A percentile compares a stretch with the other conserved stretches of the same genome.
Conservation (phyloP, 75 land plant species). For the Pseudotsuga menziesii region DNA sequence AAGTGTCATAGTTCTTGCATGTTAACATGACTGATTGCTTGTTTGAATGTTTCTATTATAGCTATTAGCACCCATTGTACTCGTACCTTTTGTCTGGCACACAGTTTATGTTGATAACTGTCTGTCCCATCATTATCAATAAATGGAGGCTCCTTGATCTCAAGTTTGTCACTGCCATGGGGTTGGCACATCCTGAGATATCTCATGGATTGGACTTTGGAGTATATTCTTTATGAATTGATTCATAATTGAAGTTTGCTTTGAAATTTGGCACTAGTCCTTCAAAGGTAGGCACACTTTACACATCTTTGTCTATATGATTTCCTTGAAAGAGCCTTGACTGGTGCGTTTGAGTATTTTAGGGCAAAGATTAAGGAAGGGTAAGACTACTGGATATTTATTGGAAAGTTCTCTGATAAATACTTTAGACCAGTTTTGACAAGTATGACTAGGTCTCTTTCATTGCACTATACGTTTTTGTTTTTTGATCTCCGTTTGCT, state of each 20-base stretch:
- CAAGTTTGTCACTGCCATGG: background rate
- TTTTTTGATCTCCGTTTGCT: background rate
- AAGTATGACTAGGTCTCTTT: background rate
- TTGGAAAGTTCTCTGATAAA: background rate
- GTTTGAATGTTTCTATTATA: background rate
- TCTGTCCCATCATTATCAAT: background rate
- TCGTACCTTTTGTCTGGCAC: background rate
- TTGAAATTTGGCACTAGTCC: background rate
- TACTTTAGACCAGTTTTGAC: background rate
- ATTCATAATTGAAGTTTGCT: conserved; percentile 5
- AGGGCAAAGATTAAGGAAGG: background rate
- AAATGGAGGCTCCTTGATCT: background rate
- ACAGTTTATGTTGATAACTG: background rate
- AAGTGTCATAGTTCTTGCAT: background rate
- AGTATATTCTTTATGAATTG: background rate
- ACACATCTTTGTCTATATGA: background rate
- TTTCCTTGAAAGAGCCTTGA: background rate
- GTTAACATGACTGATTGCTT: background rate
- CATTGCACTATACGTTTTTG: background rate
- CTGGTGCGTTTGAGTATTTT: background rate
- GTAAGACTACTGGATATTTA: background rate
- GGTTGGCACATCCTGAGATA: background rate
- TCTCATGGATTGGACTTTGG: background rate
- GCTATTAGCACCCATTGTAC: background rate
- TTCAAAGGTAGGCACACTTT: background rate